Conservation (phyloP, 2,329 filamentous ascomycete genomes). For the Pseudogymnoascus sp. region DNA sequence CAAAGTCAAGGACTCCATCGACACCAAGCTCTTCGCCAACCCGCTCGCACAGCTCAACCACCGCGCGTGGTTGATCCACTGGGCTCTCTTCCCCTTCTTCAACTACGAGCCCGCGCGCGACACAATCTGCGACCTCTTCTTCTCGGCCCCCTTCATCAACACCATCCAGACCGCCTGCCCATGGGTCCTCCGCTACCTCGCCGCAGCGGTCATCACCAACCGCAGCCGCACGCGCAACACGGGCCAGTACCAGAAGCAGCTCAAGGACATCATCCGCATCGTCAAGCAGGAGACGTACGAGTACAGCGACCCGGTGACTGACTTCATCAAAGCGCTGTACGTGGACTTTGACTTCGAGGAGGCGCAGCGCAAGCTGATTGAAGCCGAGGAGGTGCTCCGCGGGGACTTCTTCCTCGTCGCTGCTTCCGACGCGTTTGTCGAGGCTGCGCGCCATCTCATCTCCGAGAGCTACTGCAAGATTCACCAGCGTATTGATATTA, state of each 20-base stretch:
- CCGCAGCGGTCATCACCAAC: slow-evolving; percentile 91
- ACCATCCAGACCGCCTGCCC: slow-evolving; percentile 97
- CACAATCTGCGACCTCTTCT: slow-evolving; percentile 88
- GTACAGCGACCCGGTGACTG: slow-evolving; percentile 90
- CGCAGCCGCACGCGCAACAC: slow-evolving; percentile 72
- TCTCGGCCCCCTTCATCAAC: slow-evolving; percentile 97
- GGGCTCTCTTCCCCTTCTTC: slow-evolving; percentile 97
- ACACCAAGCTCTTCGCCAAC: slow-evolving; percentile 93
- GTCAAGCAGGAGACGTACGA: slow-evolving; percentile 97
- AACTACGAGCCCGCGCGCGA: slow-evolving; percentile 91
- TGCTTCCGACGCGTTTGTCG: slow-evolving; percentile 80
- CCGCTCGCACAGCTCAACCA: slow-evolving; percentile 90
- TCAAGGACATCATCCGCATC: slow-evolving; percentile 94
- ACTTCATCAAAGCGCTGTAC: slow-evolving; percentile 93
- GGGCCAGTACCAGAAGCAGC: slow-evolving; percentile 87
- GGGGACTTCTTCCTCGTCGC: slow-evolving; percentile 92
- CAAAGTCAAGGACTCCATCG: slow-evolving; percentile 86
- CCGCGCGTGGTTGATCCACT: slow-evolving; percentile 96
- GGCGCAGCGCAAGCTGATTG: slow-evolving; percentile 76
- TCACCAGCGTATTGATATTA: slow-evolving; percentile 95
- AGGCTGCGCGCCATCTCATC: slow-evolving; percentile 89
- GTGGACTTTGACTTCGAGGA: slow-evolving; percentile 96
- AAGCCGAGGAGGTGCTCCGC: slow-evolving; percentile 84
- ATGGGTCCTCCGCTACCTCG: slow-evolving; percentile 91
- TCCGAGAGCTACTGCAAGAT: slow-evolving; percentile 99